Conservation (phyloP, 441 rosid genomes). For the Aquilaria agallochum region DNA sequence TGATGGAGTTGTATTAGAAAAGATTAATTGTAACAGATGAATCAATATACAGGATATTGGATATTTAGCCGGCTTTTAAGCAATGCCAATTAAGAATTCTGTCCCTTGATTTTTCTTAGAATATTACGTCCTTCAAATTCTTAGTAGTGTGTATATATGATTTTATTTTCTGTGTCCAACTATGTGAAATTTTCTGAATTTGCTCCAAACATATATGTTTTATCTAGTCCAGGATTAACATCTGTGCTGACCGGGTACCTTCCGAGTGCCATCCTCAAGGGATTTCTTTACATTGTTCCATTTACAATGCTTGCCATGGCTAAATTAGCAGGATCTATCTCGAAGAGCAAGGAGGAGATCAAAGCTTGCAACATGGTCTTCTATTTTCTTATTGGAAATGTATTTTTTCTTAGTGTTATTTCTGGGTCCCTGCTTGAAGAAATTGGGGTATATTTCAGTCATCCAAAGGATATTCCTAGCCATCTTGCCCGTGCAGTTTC, state of each 20-base stretch:
- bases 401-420: slow-evolving; percentile 79
- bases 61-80: too few relatives aligned
- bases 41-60: too few relatives aligned
- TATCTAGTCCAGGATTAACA: slow-evolving; percentile 77
- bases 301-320: slow-evolving; percentile 78
- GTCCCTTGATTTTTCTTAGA: slow-evolving; percentile 5
- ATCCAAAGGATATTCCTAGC: slow-evolving; percentile 70
- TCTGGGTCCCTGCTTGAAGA: slow-evolving; percentile 90
- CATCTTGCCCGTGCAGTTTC: slow-evolving; percentile 88
- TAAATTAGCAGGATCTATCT: slow-evolving; percentile 60
- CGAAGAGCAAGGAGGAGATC: slow-evolving; percentile 81
- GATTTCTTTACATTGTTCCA: slow-evolving; percentile 71
- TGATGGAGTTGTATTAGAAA: too few relatives aligned
- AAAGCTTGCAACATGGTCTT: slow-evolving; percentile 95
- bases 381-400: slow-evolving; percentile 89
- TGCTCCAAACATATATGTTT: neutral
- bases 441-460: slow-evolving; percentile 69
- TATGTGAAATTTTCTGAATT: too few relatives aligned
- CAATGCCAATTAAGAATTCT: too few relatives aligned
- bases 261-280: slow-evolving; percentile 87
- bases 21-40: too few relatives aligned
- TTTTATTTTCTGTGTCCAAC: too few relatives aligned
- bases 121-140: slow-evolving; percentile 2
- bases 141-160: slow-evolving; percentile 8
- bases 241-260: slow-evolving; percentile 87